Percentiles rank a stretch among this genome's conserved stretches.
These are phyloP conservation scores for Spathaspora girioi DNA, from an alignment of 805 yeast species.

Conservation along the genomic window DNA sequence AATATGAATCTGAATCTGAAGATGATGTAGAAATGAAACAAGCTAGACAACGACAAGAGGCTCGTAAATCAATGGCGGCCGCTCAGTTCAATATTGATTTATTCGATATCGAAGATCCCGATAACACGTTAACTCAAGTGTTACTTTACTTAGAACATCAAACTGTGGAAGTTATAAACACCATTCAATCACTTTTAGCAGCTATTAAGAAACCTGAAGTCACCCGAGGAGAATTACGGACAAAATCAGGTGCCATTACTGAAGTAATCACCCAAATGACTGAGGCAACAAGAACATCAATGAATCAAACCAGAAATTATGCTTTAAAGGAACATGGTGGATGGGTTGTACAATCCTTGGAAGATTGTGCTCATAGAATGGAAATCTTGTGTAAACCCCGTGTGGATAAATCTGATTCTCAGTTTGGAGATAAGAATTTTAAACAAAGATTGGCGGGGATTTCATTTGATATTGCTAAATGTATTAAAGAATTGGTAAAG, in stretches of 20 bases:
- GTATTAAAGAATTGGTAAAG: slow-evolving; percentile 92
- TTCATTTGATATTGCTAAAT: slow-evolving; percentile 93
- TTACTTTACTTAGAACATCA: slow-evolving; percentile 87
- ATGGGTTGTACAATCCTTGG: slow-evolving; percentile 84
- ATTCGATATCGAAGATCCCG: slow-evolving; percentile 82
- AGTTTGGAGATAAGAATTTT: slow-evolving; percentile 81
- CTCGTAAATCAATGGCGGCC: slow-evolving; percentile 46
- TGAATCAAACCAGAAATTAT: slow-evolving; percentile 84
- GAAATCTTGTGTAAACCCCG: slow-evolving; percentile 53
- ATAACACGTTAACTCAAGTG: slow-evolving; percentile 80
- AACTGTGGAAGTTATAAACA: slow-evolving; percentile 85
- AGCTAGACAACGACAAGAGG: slow-evolving; percentile 42
- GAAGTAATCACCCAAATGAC: slow-evolving; percentile 82
- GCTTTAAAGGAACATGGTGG: slow-evolving; percentile 85
- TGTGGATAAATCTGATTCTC: slow-evolving; percentile 43
- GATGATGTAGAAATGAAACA: slow-evolving; percentile 9
- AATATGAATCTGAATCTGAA: not conserved
- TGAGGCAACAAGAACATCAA: slow-evolving; percentile 79
- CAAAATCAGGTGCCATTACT: slow-evolving; percentile 72
- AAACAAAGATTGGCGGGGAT: slow-evolving; percentile 94
- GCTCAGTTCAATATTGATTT: slow-evolving; percentile 66
- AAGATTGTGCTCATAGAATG: slow-evolving; percentile 85
- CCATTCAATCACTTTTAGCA: slow-evolving; percentile 77
- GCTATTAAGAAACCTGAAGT: slow-evolving; percentile 76
- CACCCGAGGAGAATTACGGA: slow-evolving; percentile 68